These are phyloP conservation scores for Butyriboletus loyo DNA, from an alignment of 768 basidiomycete genomes.

Conservation along the genomic window DNA sequence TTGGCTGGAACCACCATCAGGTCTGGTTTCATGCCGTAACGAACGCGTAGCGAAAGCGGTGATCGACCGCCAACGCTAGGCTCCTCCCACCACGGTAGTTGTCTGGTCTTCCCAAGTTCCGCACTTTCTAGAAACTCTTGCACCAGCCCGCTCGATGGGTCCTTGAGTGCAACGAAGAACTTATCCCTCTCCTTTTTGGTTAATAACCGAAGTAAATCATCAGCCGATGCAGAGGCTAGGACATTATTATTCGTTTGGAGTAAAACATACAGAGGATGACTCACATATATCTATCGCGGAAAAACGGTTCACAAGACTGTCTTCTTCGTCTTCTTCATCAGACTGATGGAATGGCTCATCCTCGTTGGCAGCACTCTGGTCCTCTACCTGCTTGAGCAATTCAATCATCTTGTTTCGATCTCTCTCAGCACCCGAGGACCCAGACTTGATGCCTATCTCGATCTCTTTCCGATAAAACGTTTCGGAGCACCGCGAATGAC, in stretches of 20 bases:
- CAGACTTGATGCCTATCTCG: slow-evolving; percentile 55
- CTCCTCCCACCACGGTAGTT: slow-evolving; percentile 74
- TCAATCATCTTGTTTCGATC: slow-evolving; percentile 69
- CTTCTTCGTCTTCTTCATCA: slow-evolving; percentile 39
- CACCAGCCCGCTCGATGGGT: slow-evolving; percentile 61
- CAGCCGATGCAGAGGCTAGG: slow-evolving; percentile 53
- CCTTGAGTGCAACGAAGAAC: slow-evolving; percentile 56
- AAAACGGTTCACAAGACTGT: slow-evolving; percentile 50
- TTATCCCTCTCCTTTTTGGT: slow-evolving; percentile 55
- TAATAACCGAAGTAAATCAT: slow-evolving; percentile 60
- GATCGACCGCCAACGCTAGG: slow-evolving; percentile 1
- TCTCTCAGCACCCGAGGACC: slow-evolving; percentile 50
- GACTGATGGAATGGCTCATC: slow-evolving; percentile 28
- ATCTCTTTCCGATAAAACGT: slow-evolving; percentile 77
- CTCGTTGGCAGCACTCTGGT: slow-evolving; percentile 46
- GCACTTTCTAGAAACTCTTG: slow-evolving; percentile 57
- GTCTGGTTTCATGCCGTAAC: slow-evolving; percentile 40
- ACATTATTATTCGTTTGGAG: neutral
- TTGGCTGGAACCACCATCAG: slow-evolving; percentile 46
- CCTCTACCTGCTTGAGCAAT: slow-evolving; percentile 69
- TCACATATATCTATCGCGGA: slow-evolving; percentile 60
- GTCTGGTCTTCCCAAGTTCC: slow-evolving; percentile 47
- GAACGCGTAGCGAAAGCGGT: neutral
- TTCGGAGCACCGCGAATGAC: slow-evolving; percentile 76
- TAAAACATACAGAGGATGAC: slow-evolving; percentile 13